Base-by-base conservation (phyloP, 1,284 basidiomycete species). In the Amylostereum chailletii region DNA sequence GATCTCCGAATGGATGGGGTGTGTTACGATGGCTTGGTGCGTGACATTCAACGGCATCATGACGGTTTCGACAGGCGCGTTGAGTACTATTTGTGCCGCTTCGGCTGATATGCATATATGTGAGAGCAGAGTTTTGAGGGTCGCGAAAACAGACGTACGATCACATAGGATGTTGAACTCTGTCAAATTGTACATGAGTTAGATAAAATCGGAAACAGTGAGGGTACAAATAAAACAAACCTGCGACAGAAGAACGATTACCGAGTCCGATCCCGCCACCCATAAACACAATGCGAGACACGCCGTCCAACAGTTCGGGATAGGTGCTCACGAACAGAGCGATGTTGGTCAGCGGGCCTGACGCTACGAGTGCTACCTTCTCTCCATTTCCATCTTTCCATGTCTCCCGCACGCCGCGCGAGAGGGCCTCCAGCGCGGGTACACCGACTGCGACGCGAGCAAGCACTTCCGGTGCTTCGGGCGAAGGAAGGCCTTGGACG, bases 21-120 rank as follows among this genome's bases (percentile, higher is more conserved):
- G 61, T 6, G 79, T 84, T 42, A 88, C 78, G 55, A 92, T 86
- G 1, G 84, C 86, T 2, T 78, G 84, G 61, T 93, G 90, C 2
- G 90, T 89, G 19, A 90, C 83, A 58, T 93, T 92, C 55, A 93
- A 76, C 0, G 89, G 88, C 10, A 92, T 76, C 86, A 90, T 90
- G 8, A 71, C 69, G 45, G 75, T 76, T 55, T 69, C 71, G 9
- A 80, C 57, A 1, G 75, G 73, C 8, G 65, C 66, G 65, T 86
- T 67, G 56, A 92, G 71, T 3, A 91, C 83, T 47, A 92, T 90
- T 57, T 89, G 86, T 1, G 83, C 76, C 1, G 89, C 86, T 63
- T 90, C 86, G 9, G 86, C 85, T 88, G 55, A 5, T 32, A 8
- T 7, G 27, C 49, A 42, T 47, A 41, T 4, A 47, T 29, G 36